Base-by-base conservation (phyloP, 345 rosid genomes). In the Bruguiera parviflora region DNA sequence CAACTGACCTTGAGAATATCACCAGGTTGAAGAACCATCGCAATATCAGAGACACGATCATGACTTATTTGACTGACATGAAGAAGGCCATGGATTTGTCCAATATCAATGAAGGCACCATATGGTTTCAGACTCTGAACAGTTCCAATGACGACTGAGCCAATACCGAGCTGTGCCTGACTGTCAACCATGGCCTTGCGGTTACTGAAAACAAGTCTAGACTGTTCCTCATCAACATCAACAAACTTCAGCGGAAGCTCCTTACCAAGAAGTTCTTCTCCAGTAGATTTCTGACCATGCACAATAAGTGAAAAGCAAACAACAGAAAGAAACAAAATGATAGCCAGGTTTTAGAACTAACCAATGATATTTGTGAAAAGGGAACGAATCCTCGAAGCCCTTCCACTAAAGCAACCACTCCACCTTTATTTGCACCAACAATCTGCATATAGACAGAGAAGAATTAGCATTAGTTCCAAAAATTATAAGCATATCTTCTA, bases 41-140 rank as follows among this genome's bases (percentile, higher is more conserved):
- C 88, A 58, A 95, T 88, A 80, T 92, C 98, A 22, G 92, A 78
- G 31, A 95, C 93, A 37, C 92, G 99, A 69, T 95, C 97, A 62
- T 95, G 97, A 80, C 99, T 92, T 69, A 95, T 92, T 83, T 92
- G 96, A 76, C 99, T 95, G 75, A 95, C 97, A 61, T 95, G 97
- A 71, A 95, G 99, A 79, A 95, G 97, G 73, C 97, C 99, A 28
- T 87, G 92, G 69, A 95, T 90, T 70, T 97, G 97, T 8, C 99
- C 97, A 76, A 95, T 94, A 76, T 94, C 97, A 20, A 94, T 88
- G 77, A 93, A 93, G 64, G 98, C 98, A 75, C 98, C 98, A 73
- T 89, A 93, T 8, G 97, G 97, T 82, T 93, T 93, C 78, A 93
- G 88, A 77, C 97, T 93, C 85, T 90, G 92, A 73, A 93, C 97